phyloP scores from a whole-genome alignment of 225 moss, liverwort and hornwort genomes.

The Physcomitrium patens region DNA sequence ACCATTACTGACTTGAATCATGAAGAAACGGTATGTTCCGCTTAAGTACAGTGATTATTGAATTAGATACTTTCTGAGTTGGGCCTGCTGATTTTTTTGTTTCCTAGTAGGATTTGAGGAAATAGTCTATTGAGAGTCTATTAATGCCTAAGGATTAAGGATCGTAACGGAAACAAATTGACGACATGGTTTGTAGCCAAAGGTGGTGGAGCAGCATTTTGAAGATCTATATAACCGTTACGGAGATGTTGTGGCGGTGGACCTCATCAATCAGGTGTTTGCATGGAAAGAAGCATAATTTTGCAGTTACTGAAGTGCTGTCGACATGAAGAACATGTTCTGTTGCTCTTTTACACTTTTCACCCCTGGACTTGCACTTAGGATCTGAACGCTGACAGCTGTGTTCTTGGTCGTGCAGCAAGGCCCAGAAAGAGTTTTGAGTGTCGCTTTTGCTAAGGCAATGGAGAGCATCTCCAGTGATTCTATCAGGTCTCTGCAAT shows the following conservation, averaged over 20 bases:
- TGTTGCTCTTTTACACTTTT: slow-evolving; percentile 1
- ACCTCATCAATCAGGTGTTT: slow-evolving; percentile 78
- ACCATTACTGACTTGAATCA: slow-evolving; percentile 50
- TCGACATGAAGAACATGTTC: slow-evolving; percentile 3
- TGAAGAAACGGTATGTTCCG: slow-evolving; percentile 56
- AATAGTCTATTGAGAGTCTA: background rate
- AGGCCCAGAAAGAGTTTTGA: slow-evolving; percentile 76
- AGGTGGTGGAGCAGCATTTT: slow-evolving; percentile 71
- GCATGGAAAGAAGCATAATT: background rate
- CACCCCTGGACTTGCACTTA: background rate
- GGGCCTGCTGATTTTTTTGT: slow-evolving; percentile 5
- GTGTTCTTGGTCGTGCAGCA: slow-evolving; percentile 53
- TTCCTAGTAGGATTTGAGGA: background rate
- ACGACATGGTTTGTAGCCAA: slow-evolving; percentile 43
- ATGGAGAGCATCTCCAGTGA: slow-evolving; percentile 69
- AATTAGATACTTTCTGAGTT: background rate
- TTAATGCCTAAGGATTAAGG: background rate
- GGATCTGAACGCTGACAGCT: slow-evolving; percentile 16
- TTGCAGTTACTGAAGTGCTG: slow-evolving; percentile 11
- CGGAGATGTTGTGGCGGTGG: slow-evolving; percentile 68
- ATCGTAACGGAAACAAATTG: slow-evolving; percentile 4
- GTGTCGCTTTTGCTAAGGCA: slow-evolving; percentile 63
- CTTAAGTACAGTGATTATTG: background rate
- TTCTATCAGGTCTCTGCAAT: slow-evolving; percentile 52
- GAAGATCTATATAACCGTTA: slow-evolving; percentile 64